Percentiles rank a stretch among this genome's conserved stretches.
Conservation (phyloP, 805 yeast species). For the Sugiyamaella marilandica region DNA sequence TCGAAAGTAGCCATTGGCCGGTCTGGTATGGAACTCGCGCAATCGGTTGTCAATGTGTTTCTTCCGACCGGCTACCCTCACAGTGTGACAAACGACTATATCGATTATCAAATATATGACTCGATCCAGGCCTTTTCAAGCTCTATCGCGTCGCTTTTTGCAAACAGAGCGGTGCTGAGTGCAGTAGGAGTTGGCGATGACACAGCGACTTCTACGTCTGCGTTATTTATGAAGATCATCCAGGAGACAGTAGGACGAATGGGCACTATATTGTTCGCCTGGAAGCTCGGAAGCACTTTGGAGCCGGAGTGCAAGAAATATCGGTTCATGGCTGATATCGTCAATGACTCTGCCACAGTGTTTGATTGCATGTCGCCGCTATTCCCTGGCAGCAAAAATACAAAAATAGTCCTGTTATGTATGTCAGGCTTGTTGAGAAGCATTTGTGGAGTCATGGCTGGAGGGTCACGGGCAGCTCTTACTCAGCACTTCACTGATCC, state of each 20-base stretch:
- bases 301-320: conserved; percentile 37
- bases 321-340: conserved; percentile 33
- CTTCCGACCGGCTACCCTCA: conserved; percentile 36
- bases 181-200: conserved; percentile 38
- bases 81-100: conserved; percentile 31
- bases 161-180: conserved; percentile 32
- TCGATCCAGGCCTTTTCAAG: conserved; percentile 35
- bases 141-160: conserved; percentile 32
- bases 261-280: conserved; percentile 35
- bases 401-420: conserved; percentile 27
- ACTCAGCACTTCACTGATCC: conserved; percentile 36
- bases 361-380: conserved; percentile 33
- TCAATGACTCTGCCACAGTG: conserved; percentile 32
- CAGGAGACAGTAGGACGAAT: conserved; percentile 36
- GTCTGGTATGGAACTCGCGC: conserved; percentile 16
- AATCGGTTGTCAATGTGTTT: conserved; percentile 29
- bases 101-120: conserved; percentile 34
- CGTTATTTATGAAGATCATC: conserved; percentile 33
- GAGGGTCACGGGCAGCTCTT: conserved; percentile 35
- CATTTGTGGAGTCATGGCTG: conserved; percentile 36
- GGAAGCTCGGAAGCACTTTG: conserved; percentile 31
- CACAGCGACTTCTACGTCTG: conserved; percentile 34
- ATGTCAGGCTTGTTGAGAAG: conserved; percentile 32
- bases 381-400: conserved; percentile 21
- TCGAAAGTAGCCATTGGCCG: conserved; percentile 2